Conservation (phyloP, 2,329 filamentous ascomycete species). For the Colletotrichum magnum region DNA sequence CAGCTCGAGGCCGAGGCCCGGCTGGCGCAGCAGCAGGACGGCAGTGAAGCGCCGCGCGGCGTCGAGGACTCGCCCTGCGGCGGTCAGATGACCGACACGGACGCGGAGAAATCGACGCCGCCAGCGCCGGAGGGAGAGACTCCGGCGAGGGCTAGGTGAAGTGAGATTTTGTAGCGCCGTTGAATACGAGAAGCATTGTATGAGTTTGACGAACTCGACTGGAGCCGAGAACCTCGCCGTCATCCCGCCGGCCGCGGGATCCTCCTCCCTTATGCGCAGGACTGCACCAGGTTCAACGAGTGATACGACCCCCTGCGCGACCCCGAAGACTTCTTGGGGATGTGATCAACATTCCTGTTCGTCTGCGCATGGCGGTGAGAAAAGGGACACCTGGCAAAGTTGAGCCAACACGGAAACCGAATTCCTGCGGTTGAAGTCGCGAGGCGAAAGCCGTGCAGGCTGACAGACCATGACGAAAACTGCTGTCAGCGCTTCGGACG, state of each 20-base stretch:
- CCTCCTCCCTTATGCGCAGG: no score
- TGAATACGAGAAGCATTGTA: background rate
- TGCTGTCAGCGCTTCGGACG: no score
- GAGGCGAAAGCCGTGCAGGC: background rate
- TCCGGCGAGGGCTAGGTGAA: conserved; percentile 8
- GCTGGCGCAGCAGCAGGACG: background rate
- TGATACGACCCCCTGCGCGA: background rate
- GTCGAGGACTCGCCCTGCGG: background rate
- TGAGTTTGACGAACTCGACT: conserved; percentile 10
- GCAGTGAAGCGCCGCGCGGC: background rate
- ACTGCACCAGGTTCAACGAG: background rate
- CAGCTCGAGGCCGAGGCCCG: conserved; percentile 38
- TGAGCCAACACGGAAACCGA: background rate
- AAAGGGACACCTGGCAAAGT: background rate
- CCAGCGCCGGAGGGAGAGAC: conserved; percentile 10
- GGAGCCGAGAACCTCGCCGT: background rate
- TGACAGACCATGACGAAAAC: background rate
- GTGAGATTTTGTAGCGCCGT: background rate
- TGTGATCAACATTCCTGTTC: conserved; percentile 4
- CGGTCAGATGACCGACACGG: conserved; percentile 16
- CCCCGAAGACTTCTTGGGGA: background rate
- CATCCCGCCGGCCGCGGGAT: no score
- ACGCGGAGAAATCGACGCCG: conserved; percentile 20
- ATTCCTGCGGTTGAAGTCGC: conserved; percentile 12
- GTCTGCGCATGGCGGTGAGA: background rate